Conservation (phyloP, 164 flowering plant species). For the Akebia trifoliata region DNA sequence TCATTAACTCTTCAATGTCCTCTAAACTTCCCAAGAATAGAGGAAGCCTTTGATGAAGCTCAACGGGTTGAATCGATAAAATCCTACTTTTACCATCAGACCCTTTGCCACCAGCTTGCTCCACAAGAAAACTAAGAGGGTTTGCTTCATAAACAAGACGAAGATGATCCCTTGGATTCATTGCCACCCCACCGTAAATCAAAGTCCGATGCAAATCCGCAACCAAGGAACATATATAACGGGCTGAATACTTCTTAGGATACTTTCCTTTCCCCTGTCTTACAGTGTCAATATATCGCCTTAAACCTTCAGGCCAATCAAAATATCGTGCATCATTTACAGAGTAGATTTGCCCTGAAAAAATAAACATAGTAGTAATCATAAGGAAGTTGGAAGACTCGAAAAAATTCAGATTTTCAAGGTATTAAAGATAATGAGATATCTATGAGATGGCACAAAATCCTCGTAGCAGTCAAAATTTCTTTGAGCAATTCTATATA, state of each 20-base stretch:
- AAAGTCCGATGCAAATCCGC: conserved; percentile 94
- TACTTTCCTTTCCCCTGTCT: conserved; percentile 89
- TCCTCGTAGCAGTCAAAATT: no score
- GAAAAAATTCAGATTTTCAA: neutral
- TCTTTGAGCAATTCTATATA: no score
- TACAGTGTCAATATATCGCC: conserved; percentile 82
- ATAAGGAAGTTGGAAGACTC: neutral
- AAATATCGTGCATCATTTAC: conserved; percentile 96
- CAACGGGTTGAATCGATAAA: conserved; percentile 75
- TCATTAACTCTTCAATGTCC: conserved; percentile 85
- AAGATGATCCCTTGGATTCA: conserved; percentile 98
- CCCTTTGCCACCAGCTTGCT: conserved; percentile 93
- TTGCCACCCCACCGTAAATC: conserved; percentile 83
- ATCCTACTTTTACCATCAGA: conserved; percentile 84
- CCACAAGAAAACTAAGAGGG: conserved; percentile 86
- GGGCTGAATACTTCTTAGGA: conserved; percentile 93
- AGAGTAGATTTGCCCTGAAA: conserved; percentile 94
- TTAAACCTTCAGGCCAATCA: conserved; percentile 96
- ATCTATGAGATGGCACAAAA: no score
- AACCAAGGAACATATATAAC: conserved; percentile 91
- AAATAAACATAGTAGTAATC: neutral
- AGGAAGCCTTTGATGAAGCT: conserved; percentile 89
- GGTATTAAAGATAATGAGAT: no score
- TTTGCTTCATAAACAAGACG: conserved; percentile 90
- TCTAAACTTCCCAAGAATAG: conserved; percentile 78